These are phyloP conservation scores for Exophiala spinifera DNA, from an alignment of 2,329 filamentous ascomycete species.

Conservation along the genomic window DNA sequence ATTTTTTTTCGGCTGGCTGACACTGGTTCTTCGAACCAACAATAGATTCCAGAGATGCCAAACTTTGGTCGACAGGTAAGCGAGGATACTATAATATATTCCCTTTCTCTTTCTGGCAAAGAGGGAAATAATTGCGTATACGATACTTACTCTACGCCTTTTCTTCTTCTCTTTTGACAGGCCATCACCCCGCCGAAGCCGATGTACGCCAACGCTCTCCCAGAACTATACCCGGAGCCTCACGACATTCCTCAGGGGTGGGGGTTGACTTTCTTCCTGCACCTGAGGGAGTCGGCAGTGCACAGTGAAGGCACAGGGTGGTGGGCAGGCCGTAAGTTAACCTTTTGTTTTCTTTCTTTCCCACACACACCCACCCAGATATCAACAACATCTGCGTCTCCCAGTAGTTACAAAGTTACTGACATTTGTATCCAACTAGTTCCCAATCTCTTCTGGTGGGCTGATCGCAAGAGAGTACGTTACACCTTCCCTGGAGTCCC, in stretches of 20 bases:
- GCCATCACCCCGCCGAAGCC: constrained; percentile 48
- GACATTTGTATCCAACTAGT: no score
- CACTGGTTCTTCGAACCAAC: constrained; percentile 48
- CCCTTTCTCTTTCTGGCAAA: no score
- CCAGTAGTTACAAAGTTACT: no score
- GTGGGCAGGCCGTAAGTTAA: constrained; percentile 51
- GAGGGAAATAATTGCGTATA: no score
- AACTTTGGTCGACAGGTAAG: constrained; percentile 48
- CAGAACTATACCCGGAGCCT: constrained; percentile 53
- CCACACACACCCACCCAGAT: no score
- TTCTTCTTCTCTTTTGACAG: background rate
- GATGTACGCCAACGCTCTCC: constrained; percentile 47
- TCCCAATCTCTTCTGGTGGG: constrained; percentile 61
- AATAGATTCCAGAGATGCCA: constrained; percentile 57
- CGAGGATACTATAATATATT: background rate
- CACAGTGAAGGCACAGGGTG: constrained; percentile 50
- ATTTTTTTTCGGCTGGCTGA: constrained; percentile 47
- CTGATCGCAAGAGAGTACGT: constrained; percentile 55
- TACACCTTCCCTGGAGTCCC: no score
- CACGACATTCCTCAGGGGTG: constrained; percentile 59
- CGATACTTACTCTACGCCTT: no score
- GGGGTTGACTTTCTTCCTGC: constrained; percentile 61
- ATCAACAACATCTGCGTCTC: no score
- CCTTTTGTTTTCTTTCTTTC: background rate
- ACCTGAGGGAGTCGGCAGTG: constrained; percentile 44